Conservation (phyloP, 2,329 filamentous ascomycete species). For the Trichocomaceae sp. region DNA sequence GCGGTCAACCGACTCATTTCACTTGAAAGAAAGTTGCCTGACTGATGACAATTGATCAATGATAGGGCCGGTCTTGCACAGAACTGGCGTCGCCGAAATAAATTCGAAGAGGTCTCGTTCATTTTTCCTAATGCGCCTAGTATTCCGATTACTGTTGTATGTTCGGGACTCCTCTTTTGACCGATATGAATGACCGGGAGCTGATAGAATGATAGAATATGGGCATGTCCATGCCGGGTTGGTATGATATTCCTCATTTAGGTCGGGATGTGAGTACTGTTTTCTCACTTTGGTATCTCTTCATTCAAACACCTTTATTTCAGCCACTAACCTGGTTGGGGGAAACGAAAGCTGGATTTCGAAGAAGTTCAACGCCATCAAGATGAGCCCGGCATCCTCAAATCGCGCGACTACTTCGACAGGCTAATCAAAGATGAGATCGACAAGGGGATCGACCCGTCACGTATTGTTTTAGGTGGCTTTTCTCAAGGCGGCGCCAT, state of each 20-base stretch:
- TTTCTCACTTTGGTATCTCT: not conserved
- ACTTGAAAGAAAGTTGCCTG: not conserved
- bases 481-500: slow-evolving; percentile 75
- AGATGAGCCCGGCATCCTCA: slow-evolving; percentile 63
- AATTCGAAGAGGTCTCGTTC: slow-evolving; percentile 86
- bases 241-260: slow-evolving; percentile 45
- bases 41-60: not conserved
- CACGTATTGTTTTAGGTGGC: slow-evolving; percentile 70
- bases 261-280: slow-evolving; percentile 34
- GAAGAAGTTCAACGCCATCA: slow-evolving; percentile 37
- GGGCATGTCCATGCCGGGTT: slow-evolving; percentile 72
- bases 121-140: slow-evolving; percentile 84
- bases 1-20: slow-evolving; percentile 5
- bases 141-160: slow-evolving; percentile 77
- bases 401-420: slow-evolving; percentile 69
- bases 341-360: slow-evolving; percentile 38
- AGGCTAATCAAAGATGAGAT: slow-evolving; percentile 73
- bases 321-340: no score
- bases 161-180: slow-evolving; percentile 21
- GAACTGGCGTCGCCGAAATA: slow-evolving; percentile 73
- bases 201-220: slow-evolving; percentile 51
- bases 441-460: slow-evolving; percentile 68
- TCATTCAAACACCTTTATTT: no score
- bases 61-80: slow-evolving; percentile 68
- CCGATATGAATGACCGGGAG: not conserved